Evolutionary conservation across 2,329 filamentous ascomycete species (phyloP), one percentile per base, ranked within the genome.

Genomic region (Pseudogymnoascus pannorum): DNA sequence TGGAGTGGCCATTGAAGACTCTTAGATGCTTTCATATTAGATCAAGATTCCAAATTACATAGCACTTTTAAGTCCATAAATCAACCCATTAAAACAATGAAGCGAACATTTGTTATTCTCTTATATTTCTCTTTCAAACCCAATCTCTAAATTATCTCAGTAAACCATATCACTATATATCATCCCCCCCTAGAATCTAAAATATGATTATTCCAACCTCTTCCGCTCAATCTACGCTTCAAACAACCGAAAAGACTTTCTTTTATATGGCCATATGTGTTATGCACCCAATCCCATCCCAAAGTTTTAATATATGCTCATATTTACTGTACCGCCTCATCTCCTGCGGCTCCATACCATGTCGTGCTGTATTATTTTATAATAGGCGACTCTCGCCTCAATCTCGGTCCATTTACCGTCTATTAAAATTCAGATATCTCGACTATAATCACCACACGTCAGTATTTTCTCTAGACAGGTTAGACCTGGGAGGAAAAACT

Each of bases 391-490:
- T 54, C 44, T 29, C 24, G 44, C 44, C 44, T 31, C 44, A 54
- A 54, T 54, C 24, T 31, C 24, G 24, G 44, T 54, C 44, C 44
- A 54, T n/a, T 66, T 72, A 77, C 63, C 76, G 72, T 54, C 77
- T 71, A 62, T 78, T 78, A 65, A 77, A 78, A 65, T 78, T 79
- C 35, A 79, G 66, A 66, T 74, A 75, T 63, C 77, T 72, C 62
- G 74, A 75, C 74, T 76, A 35, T 9, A 12, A 42, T 26, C 57
- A 35, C 59, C 57, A 60, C 24, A 68, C 61, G 69, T 64, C 35
- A 64, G 29, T 24, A 33, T 16, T 4, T 5, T n/a, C 14, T 40
- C 6, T 8, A 61, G 16, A 60, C 14, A 61, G 33, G 22, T 12
- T 2, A 58, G 9, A 38, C 35, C 22, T 44, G 29, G 60, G n/a